Evolutionary conservation across 768 basidiomycete species (phyloP).

Genomic region (Tricholomella constricta): DNA sequence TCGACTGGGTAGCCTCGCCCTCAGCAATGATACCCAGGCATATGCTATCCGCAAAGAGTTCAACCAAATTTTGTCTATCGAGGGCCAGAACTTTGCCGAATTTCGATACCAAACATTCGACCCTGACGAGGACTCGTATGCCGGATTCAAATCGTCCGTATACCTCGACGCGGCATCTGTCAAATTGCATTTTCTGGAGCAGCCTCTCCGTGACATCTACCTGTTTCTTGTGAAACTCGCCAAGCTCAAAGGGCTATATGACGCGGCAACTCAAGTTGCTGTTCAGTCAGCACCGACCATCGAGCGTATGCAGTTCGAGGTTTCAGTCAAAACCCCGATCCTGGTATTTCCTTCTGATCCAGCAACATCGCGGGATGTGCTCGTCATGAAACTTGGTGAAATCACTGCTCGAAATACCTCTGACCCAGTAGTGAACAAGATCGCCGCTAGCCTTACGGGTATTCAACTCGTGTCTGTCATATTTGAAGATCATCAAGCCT

Average conservation of each 20-base stretch:
- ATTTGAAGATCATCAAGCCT: conserved; percentile 46
- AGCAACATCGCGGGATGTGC: conserved; percentile 58
- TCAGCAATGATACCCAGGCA: conserved; percentile 70
- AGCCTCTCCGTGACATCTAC: conserved; percentile 88
- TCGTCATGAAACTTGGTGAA: conserved; percentile 87
- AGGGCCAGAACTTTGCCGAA: conserved; percentile 92
- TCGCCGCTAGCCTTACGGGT: conserved; percentile 75
- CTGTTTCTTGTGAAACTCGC: conserved; percentile 83
- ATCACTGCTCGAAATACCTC: conserved; percentile 81
- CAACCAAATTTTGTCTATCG: conserved; percentile 87
- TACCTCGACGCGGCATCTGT: conserved; percentile 86
- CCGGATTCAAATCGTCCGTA: conserved; percentile 83
- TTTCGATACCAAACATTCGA: conserved; percentile 94
- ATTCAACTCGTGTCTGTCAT: conserved; percentile 81
- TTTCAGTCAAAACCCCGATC: conserved; percentile 92
- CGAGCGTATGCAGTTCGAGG: conserved; percentile 89
- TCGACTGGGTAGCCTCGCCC: conserved; percentile 77
- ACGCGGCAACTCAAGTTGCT: conserved; percentile 90
- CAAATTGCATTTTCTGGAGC: conserved; percentile 85
- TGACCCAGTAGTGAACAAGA: conserved; percentile 55
- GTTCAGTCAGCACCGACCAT: conserved; percentile 92
- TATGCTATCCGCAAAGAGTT: conserved; percentile 63
- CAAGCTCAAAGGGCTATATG: conserved; percentile 90
- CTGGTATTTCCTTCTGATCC: conserved; percentile 81
- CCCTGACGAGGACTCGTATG: conserved; percentile 64